Percentiles rank a stretch among this genome's conserved stretches.
phyloP scores from a whole-genome alignment of 2,329 filamentous ascomycete genomes.

The Pseudogymnoascus sp. region DNA sequence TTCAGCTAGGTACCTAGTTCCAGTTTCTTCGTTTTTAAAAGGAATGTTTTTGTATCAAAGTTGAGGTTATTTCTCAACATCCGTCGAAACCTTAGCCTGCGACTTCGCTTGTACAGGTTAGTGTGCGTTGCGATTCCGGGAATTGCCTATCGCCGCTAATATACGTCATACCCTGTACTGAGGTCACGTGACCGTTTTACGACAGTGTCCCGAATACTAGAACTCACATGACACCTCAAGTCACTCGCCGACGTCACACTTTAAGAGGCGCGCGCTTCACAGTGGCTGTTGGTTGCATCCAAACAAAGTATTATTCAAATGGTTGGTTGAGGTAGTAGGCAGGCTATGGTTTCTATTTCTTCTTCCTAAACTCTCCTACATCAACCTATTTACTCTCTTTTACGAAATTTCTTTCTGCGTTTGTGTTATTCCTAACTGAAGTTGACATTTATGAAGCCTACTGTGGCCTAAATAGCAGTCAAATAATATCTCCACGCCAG shows the following conservation, averaged over 20 bases:
- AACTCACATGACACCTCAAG: not conserved
- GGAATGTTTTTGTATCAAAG: no score
- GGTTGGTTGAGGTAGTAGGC: not conserved
- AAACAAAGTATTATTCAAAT: not conserved
- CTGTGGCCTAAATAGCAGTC: not conserved
- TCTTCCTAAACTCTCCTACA: not conserved
- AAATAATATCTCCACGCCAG: not conserved
- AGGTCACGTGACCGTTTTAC: no score
- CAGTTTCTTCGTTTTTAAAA: no score
- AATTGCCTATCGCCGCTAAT: no score
- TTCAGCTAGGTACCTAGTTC: not conserved
- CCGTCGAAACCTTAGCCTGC: no score
- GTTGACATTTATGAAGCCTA: not conserved
- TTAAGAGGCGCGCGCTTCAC: not conserved
- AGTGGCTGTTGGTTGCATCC: not conserved
- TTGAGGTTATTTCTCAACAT: no score
- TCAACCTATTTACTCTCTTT: not conserved
- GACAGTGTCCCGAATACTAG: no score
- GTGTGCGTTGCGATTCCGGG: no score
- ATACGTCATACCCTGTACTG: no score
- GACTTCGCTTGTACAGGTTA: no score
- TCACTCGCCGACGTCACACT: not conserved
- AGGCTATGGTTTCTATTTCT: not conserved
- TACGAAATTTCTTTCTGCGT: not conserved
- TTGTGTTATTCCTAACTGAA: not conserved